A percentile compares a stretch with the other conserved stretches of the same genome.
Evolutionary conservation across 495 filamentous ascomycete genomes (phyloP).

Genomic region (Penicillium manginii): DNA sequence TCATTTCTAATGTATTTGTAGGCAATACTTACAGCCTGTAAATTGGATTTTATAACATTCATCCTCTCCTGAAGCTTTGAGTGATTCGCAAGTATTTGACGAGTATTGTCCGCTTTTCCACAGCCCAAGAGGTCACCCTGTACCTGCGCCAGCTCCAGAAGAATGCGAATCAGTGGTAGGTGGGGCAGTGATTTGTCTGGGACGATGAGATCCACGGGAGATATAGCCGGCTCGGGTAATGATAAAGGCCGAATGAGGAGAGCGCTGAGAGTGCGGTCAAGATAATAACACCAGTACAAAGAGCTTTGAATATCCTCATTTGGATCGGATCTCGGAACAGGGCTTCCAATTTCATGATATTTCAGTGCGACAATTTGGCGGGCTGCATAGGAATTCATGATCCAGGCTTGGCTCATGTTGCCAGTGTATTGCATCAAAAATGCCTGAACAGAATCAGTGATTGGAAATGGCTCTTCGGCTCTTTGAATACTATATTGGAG

Average conservation of each 20-base stretch:
- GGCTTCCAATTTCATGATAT: constrained; percentile 25
- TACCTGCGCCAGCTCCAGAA: constrained; percentile 31
- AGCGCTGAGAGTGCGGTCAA: constrained; percentile 32
- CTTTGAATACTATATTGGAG: background rate
- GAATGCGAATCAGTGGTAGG: constrained; percentile 21
- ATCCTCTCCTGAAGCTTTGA: constrained; percentile 26
- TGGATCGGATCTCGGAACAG: background rate
- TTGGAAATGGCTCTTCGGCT: background rate
- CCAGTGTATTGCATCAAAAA: constrained; percentile 34
- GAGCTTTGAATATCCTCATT: constrained; percentile 28
- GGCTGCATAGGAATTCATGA: constrained; percentile 33
- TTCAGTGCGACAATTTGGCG: constrained; percentile 29
- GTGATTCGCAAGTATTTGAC: constrained; percentile 17
- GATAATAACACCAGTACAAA: constrained; percentile 37
- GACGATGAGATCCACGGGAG: constrained; percentile 20
- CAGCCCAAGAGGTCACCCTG: constrained; percentile 25
- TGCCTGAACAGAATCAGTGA: constrained; percentile 16
- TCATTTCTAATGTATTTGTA: background rate
- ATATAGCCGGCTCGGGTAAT: constrained; percentile 22
- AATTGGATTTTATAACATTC: constrained; percentile 22
- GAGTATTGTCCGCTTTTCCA: constrained; percentile 6
- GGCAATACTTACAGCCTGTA: constrained; percentile 22
- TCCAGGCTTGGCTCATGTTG: constrained; percentile 32
- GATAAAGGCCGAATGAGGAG: constrained; percentile 32
- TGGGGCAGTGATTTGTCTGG: constrained; percentile 17